These are phyloP conservation scores for Candida sojae DNA, from an alignment of 1,139 yeast species.

Conservation along the genomic window DNA sequence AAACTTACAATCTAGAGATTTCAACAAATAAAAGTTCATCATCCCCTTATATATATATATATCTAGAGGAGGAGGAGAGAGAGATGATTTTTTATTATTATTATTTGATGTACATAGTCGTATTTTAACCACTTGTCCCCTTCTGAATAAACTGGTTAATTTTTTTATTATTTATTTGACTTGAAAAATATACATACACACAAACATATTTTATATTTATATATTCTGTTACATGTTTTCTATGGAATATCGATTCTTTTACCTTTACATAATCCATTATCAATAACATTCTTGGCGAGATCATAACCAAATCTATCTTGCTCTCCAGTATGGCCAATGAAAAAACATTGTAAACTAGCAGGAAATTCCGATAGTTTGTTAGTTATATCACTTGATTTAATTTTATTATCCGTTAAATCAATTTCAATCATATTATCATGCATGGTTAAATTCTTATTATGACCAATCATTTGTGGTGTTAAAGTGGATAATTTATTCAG, in stretches of 20 bases:
- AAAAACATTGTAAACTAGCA: constrained; percentile 15
- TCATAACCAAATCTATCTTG: constrained; percentile 27
- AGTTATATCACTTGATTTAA: constrained; percentile 10
- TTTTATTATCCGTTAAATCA: constrained; percentile 22
- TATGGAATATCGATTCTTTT: constrained; percentile 20
- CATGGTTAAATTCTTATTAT: constrained; percentile 10
- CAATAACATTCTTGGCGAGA: constrained; percentile 20
- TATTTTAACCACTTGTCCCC: too few species aligned
- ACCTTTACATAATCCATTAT: constrained; percentile 16
- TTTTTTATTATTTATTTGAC: not conserved
- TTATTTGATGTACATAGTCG: too few species aligned
- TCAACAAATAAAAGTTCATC: constrained; percentile 24
- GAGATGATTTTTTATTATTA: too few species aligned
- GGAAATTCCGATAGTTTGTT: constrained; percentile 14
- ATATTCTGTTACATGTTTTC: not conserved
- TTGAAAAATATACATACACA: too few species aligned
- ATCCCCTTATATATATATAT: too few species aligned
- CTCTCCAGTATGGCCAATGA: constrained; percentile 20
- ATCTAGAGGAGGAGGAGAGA: too few species aligned
- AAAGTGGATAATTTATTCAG: constrained; percentile 18
- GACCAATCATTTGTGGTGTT: constrained; percentile 17
- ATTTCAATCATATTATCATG: constrained; percentile 22
- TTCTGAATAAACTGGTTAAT: not conserved
- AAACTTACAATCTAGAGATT: constrained; percentile 80
- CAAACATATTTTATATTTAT: too few species aligned